Conservation (phyloP, 352 stramenopile species). For the Pythium plurisporium region DNA sequence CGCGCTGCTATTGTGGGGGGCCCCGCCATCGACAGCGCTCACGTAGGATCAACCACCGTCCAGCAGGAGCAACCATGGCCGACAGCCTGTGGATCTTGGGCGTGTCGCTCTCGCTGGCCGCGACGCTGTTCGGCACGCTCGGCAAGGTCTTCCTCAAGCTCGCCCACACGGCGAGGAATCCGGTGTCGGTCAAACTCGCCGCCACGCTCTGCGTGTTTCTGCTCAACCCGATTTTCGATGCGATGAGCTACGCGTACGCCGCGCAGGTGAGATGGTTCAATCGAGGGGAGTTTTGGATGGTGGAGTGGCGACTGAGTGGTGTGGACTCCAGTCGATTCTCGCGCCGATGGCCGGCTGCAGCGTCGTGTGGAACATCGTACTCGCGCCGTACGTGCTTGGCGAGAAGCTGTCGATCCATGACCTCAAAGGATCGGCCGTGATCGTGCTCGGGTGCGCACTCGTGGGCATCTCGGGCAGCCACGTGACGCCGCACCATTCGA, state of each 20-base stretch:
- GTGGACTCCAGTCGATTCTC: conserved; percentile 62
- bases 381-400: conserved; percentile 76
- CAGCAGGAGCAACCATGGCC: conserved; percentile 20
- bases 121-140: conserved; percentile 81
- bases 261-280: conserved; percentile 51
- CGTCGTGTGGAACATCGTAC: conserved; percentile 85
- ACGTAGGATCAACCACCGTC: not conserved
- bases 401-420: conserved; percentile 76
- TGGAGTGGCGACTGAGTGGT: not conserved
- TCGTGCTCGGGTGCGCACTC: conserved; percentile 68
- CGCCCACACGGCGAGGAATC: conserved; percentile 59
- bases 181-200: conserved; percentile 51
- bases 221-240: conserved; percentile 82
- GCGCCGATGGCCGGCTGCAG: conserved; percentile 85
- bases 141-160: conserved; percentile 87
- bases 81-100: conserved; percentile 65
- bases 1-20: not conserved
- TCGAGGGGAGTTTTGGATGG: not conserved
- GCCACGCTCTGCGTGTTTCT: conserved; percentile 78
- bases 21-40: not conserved
- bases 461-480: conserved; percentile 81
- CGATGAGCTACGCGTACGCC: conserved; percentile 83
- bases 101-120: conserved; percentile 71
- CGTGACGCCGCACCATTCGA: conserved; percentile 69
- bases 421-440: conserved; percentile 65